Evolutionary conservation across 1,284 basidiomycete genomes (phyloP).

Genomic region (Phellinidium pouzarii): DNA sequence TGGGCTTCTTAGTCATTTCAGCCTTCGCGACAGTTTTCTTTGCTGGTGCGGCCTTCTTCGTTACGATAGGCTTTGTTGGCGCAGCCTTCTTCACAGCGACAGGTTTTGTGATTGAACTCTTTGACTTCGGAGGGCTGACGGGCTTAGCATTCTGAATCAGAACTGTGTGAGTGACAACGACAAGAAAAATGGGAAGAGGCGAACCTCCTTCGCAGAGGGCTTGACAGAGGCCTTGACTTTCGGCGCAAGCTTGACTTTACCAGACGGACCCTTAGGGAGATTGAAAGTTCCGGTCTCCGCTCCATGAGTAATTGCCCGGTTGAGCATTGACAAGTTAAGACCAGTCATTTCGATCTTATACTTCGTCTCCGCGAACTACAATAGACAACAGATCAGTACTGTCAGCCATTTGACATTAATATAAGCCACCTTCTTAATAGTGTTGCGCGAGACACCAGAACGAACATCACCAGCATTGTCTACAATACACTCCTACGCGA

Average conservation of each 20-base stretch:
- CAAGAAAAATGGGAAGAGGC: slow-evolving; percentile 19
- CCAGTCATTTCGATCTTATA: slow-evolving; percentile 58
- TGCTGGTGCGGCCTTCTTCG: slow-evolving; percentile 19
- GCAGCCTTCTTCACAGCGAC: slow-evolving; percentile 15
- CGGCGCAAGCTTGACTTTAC: slow-evolving; percentile 66
- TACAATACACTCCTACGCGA: slow-evolving; percentile 57
- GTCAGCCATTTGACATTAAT: slow-evolving; percentile 1
- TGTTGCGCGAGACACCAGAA: slow-evolving; percentile 65
- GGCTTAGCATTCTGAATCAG: slow-evolving; percentile 35
- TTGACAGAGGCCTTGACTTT: slow-evolving; percentile 39
- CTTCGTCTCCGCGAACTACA: slow-evolving; percentile 65
- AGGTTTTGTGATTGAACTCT: slow-evolving; percentile 14
- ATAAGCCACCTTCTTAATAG: slow-evolving; percentile 66
- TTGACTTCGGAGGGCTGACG: slow-evolving; percentile 20
- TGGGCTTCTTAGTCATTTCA: slow-evolving; percentile 20
- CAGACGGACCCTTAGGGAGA: slow-evolving; percentile 69
- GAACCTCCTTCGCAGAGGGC: slow-evolving; percentile 55
- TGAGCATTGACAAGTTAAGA: slow-evolving; percentile 58
- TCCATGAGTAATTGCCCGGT: slow-evolving; percentile 65
- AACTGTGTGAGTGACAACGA: slow-evolving; percentile 28
- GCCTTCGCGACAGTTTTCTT: slow-evolving; percentile 33
- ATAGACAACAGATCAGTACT: background rate
- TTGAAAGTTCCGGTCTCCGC: slow-evolving; percentile 55
- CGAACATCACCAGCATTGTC: slow-evolving; percentile 60
- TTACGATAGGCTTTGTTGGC: slow-evolving; percentile 13